Conservation (phyloP, 1,284 basidiomycete species). For the Sanghuangporus weigelae region DNA sequence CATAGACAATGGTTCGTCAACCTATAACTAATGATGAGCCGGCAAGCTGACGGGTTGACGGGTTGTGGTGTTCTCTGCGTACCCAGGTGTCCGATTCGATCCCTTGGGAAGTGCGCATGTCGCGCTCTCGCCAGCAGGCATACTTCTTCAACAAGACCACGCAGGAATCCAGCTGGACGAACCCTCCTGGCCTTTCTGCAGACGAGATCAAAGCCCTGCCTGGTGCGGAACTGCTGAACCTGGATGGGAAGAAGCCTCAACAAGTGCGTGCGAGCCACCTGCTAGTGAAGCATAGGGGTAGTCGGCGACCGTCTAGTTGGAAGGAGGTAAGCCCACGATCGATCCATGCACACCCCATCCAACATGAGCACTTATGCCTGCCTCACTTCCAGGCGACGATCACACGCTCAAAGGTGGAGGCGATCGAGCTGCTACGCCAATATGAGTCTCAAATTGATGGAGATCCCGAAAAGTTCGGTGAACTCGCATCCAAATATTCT, state of each 20-base stretch:
- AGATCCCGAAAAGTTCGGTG: conserved; percentile 63
- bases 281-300: conserved; percentile 87
- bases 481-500: conserved; percentile 71
- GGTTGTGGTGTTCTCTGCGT: conserved; percentile 6
- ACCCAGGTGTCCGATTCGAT: background rate
- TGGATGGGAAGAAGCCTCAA: conserved; percentile 30
- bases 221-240: conserved; percentile 48
- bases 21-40: background rate
- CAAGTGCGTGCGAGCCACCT: conserved; percentile 93
- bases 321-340: conserved; percentile 63
- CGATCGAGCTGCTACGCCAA: conserved; percentile 67
- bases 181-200: conserved; percentile 60
- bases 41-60: background rate
- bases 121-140: conserved; percentile 70
- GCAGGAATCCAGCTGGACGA: conserved; percentile 78
- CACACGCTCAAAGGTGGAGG: conserved; percentile 88
- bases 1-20: background rate
- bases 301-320: conserved; percentile 88
- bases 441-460: conserved; percentile 59
- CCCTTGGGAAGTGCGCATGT: conserved; percentile 80
- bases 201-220: conserved; percentile 63
- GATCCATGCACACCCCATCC: background rate
- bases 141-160: conserved; percentile 87
- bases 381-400: conserved; percentile 55
- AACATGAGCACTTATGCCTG: background rate